A percentile compares a stretch with the other conserved stretches of the same genome.
These are phyloP conservation scores for Hygrophila difformis DNA, from an alignment of 257 asterid genomes.

Conservation along the genomic window DNA sequence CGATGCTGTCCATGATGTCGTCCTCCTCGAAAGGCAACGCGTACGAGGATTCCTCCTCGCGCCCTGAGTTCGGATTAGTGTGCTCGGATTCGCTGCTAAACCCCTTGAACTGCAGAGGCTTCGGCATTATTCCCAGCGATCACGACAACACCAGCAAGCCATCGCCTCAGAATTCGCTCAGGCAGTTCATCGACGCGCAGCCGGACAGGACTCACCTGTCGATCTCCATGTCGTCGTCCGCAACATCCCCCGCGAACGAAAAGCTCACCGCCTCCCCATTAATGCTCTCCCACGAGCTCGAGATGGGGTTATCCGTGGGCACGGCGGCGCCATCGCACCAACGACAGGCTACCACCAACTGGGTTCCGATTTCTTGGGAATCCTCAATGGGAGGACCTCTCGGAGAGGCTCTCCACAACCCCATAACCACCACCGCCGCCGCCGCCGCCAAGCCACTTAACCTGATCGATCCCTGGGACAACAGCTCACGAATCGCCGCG, in stretches of 20 bases:
- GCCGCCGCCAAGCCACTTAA: slow-evolving; percentile 37
- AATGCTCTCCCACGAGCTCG: slow-evolving; percentile 31
- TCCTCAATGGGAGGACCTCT: slow-evolving; percentile 85
- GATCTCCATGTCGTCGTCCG: slow-evolving; percentile 70
- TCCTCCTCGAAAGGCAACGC: slow-evolving; percentile 21
- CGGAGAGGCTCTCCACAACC: slow-evolving; percentile 70
- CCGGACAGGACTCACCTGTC: slow-evolving; percentile 62
- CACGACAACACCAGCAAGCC: slow-evolving; percentile 21
- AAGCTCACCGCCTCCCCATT: slow-evolving; percentile 30
- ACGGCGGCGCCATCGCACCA: slow-evolving; percentile 19
- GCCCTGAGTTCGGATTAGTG: slow-evolving; percentile 57
- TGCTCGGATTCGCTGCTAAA: slow-evolving; percentile 74
- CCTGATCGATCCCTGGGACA: slow-evolving; percentile 60
- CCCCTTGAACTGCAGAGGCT: slow-evolving; percentile 39
- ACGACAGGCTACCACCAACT: slow-evolving; percentile 23
- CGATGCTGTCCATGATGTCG: slow-evolving; percentile 23
- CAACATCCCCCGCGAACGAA: slow-evolving; percentile 40
- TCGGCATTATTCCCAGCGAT: slow-evolving; percentile 14
- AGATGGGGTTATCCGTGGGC: slow-evolving; percentile 69
- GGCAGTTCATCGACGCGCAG: slow-evolving; percentile 61
- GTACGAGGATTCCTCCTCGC: slow-evolving; percentile 23
- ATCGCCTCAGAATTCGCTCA: slow-evolving; percentile 32
- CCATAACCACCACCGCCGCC: slow-evolving; percentile 24
- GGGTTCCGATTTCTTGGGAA: slow-evolving; percentile 75
- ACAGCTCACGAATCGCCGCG: slow-evolving; percentile 32